A percentile compares a stretch with the other conserved stretches of the same genome.
These are phyloP conservation scores for Xylaria hypoxylon DNA, from an alignment of 2,329 filamentous ascomycete genomes.

Conservation along the genomic window DNA sequence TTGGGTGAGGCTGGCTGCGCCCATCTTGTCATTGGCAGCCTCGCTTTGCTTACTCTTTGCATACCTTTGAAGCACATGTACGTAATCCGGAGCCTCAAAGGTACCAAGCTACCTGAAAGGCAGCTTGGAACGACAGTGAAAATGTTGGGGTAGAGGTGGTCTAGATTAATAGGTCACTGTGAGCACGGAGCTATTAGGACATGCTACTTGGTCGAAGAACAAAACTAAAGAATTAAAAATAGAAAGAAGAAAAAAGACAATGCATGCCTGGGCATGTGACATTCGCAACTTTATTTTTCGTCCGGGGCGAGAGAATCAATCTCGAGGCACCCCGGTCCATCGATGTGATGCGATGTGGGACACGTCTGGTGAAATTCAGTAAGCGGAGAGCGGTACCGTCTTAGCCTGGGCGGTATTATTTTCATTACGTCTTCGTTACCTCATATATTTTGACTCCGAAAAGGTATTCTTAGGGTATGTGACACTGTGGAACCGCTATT, in stretches of 20 bases:
- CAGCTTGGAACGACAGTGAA: not conserved
- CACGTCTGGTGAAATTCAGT: constrained; percentile 26
- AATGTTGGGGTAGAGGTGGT: constrained; percentile 9
- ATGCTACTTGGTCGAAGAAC: not conserved
- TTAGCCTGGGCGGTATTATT: constrained; percentile 19
- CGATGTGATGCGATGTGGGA: constrained; percentile 29
- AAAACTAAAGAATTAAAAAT: not conserved
- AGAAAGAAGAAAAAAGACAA: not conserved
- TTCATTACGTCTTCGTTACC: constrained; percentile 52
- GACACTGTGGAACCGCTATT: constrained; percentile 20
- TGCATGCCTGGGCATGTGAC: not conserved
- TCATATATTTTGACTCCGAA: constrained; percentile 36
- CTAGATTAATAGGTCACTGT: not conserved
- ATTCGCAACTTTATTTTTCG: constrained; percentile 1
- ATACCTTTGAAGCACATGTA: too few species aligned
- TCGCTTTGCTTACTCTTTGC: constrained; percentile 5
- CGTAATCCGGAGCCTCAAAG: not conserved
- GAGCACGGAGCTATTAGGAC: too few species aligned
- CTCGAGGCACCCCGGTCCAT: not conserved
- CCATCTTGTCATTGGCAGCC: constrained; percentile 24
- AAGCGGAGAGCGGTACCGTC: constrained; percentile 20
- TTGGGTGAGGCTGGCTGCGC: constrained; percentile 17
- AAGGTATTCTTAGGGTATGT: constrained; percentile 1
- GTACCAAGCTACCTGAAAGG: not conserved
- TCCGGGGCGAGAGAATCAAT: constrained; percentile 6